A percentile compares a stretch with the other conserved stretches of the same genome.
Conservation (phyloP, 345 rosid species). For the Eucalyptus tenuipes region DNA sequence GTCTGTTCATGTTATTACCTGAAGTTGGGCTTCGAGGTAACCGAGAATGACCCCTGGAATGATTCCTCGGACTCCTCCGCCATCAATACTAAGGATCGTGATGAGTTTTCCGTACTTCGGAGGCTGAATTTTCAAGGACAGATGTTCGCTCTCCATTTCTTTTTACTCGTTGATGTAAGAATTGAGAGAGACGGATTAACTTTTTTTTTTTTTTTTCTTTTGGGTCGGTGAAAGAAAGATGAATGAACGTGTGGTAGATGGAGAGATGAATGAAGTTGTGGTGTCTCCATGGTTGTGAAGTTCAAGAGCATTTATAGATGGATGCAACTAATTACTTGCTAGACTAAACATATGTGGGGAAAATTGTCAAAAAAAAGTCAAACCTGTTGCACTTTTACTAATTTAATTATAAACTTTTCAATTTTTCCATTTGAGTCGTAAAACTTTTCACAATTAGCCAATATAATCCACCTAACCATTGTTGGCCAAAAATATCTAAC, state of each 20-base stretch:
- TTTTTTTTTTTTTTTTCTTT: too few relatives aligned
- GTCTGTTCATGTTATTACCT: slow-evolving; percentile 19
- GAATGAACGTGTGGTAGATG: not conserved
- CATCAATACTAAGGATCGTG: slow-evolving; percentile 64
- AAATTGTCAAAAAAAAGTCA: too few relatives aligned
- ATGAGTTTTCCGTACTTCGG: slow-evolving; percentile 39
- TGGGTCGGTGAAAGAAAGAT: not conserved
- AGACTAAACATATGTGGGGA: not conserved
- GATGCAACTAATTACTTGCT: not conserved
- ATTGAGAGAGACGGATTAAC: not conserved
- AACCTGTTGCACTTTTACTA: not conserved
- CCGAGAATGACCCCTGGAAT: slow-evolving; percentile 54
- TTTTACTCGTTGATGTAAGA: not conserved
- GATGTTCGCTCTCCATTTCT: not conserved
- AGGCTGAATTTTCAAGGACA: slow-evolving; percentile 7
- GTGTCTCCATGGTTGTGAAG: not conserved
- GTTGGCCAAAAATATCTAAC: too few relatives aligned
- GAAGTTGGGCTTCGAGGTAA: slow-evolving; percentile 66
- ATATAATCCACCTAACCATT: not conserved
- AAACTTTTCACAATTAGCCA: not conserved
- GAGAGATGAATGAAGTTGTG: not conserved
- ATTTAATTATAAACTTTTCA: not conserved
- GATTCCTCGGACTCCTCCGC: slow-evolving; percentile 70
- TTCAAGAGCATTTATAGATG: not conserved
- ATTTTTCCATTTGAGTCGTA: too few relatives aligned